Base-by-base conservation (phyloP, 1,139 yeast genomes). In the Pichia sp. region DNA sequence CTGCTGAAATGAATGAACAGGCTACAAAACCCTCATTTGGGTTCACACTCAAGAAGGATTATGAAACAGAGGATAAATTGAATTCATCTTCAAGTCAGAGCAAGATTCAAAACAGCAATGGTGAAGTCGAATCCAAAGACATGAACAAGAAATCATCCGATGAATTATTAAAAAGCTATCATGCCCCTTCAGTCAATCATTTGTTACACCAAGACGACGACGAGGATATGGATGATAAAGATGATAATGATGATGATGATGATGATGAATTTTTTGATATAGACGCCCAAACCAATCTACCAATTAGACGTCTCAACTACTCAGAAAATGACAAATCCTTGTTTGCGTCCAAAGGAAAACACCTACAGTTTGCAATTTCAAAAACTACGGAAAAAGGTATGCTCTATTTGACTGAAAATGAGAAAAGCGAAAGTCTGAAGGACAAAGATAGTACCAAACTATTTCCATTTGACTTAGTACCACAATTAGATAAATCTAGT, bases 401-500 rank as follows among this genome's bases (percentile, higher is more conserved):
- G 29, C 10, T 48, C 8, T 48, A 40, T 44, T 37, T 43, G 3
- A 28, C 39, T 11, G 4, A 36, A 11, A 33, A 35, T 1, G 32
- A 32, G 6, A 27, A 35, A 37, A 9, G 27, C 29, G 2, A 32
- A 36, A n/a, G n/a, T n/a, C n/a, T n/a, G n/a, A 9, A 37, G 37
- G 67, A 65, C 31, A 51, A 60, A 16, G 29, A 16, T 8, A 34
- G 38, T 4, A 43, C 46, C 4, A 61, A 62, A 40, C 47, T 73
- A n/a, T 71, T 64, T 50, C 68, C 73, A 2, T 60, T 67, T 32
- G 55, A 53, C 8, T 49, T 69, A 7, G 69, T 75, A 2, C 53
- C 60, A 3, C 33, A 29, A 29, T 29, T 29, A 16, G 72, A 67
- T 37, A 57, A 61, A 16, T 63, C 71, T 2, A 56, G 55, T 4